Evolutionary conservation across 1,139 yeast species (phyloP).

Genomic region (Kodamaea anthophila): DNA sequence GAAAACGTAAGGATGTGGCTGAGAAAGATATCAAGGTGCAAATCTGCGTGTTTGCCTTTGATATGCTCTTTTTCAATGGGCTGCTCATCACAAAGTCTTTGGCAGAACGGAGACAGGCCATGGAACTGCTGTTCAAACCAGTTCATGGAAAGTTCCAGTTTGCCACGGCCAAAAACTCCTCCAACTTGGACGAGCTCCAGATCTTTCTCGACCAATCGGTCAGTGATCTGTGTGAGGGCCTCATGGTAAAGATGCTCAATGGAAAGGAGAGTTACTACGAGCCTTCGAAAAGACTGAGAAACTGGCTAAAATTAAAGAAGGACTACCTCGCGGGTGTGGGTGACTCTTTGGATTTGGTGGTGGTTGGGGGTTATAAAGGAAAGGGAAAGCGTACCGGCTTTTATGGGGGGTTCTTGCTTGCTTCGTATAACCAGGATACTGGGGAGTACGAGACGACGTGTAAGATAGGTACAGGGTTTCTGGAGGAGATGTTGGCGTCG

Average conservation of each 20-base stretch:
- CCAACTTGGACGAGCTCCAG: conserved; percentile 75
- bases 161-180: conserved; percentile 71
- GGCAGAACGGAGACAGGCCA: conserved; percentile 58
- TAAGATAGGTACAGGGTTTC: conserved; percentile 95
- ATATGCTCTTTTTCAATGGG: conserved; percentile 63
- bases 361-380: conserved; percentile 90
- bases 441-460: conserved; percentile 95
- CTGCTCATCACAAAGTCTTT: conserved; percentile 66
- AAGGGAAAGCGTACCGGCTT: conserved; percentile 91
- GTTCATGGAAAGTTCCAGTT: conserved; percentile 76
- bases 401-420: conserved; percentile 90
- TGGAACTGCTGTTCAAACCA: conserved; percentile 51
- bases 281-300: conserved; percentile 90
- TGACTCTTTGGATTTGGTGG: conserved; percentile 89
- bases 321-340: conserved; percentile 94
- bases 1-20: conserved; percentile 90
- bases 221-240: conserved; percentile 88
- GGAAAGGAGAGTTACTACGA: conserved; percentile 81
- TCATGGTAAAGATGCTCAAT: conserved; percentile 87
- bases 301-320: conserved; percentile 92
- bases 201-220: conserved; percentile 84
- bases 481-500: conserved; percentile 69
- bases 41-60: conserved; percentile 91
- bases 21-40: conserved; percentile 82
- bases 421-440: conserved; percentile 80